Conservation (phyloP, 139 green algal genomes). For the Chlamydomonas urium region DNA sequence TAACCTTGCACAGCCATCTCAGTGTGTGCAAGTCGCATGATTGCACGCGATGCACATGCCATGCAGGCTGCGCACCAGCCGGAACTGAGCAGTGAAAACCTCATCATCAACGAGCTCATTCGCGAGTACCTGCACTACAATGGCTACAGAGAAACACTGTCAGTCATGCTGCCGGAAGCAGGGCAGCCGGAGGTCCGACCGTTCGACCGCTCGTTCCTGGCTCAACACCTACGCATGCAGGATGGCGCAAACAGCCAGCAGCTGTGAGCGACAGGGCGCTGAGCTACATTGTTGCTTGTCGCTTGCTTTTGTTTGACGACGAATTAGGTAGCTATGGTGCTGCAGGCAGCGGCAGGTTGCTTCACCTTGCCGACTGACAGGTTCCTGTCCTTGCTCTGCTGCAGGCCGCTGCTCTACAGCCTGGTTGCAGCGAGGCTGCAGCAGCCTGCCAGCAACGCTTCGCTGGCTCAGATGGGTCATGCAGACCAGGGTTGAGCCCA, state of each 20-base stretch:
- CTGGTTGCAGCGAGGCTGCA: conserved; percentile 18
- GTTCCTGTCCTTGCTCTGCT: not conserved
- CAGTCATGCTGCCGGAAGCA: conserved; percentile 35
- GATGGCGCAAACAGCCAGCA: conserved; percentile 31
- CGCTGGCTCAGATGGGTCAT: no score
- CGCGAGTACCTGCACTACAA: conserved; percentile 57
- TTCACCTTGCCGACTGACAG: not conserved
- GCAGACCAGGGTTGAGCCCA: no score
- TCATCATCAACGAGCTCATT: conserved; percentile 67
- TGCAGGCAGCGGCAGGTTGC: no score
- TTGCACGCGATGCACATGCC: not conserved
- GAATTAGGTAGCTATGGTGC: not conserved
- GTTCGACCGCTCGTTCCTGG: conserved; percentile 44
- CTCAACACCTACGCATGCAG: conserved; percentile 31
- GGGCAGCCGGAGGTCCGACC: conserved; percentile 36
- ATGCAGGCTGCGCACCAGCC: not conserved
- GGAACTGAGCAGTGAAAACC: conserved; percentile 44
- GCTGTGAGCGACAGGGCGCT: conserved; percentile 41
- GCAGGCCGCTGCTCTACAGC: conserved; percentile 35
- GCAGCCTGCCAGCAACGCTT: no score
- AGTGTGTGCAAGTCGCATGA: not conserved
- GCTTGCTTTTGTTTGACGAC: not conserved
- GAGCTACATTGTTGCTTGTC: conserved; percentile 14
- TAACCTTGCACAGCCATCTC: not conserved
- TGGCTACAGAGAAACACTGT: conserved; percentile 35